A percentile compares a stretch with the other conserved stretches of the same genome.
These are phyloP conservation scores for Trichoderma erinaceum DNA, from an alignment of 495 filamentous ascomycete genomes.

Conservation along the genomic window DNA sequence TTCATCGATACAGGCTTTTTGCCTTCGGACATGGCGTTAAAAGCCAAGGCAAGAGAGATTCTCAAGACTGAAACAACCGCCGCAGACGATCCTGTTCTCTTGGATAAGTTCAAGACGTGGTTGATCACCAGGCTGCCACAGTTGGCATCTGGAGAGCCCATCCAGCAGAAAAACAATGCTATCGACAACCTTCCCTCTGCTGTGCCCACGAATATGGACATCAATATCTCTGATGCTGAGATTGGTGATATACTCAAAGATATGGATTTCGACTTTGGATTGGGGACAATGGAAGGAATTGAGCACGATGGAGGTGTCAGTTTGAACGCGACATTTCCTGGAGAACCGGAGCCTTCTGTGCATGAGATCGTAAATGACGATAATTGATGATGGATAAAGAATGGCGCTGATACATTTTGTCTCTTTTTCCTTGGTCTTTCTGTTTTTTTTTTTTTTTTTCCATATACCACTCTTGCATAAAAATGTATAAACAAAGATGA, in stretches of 20 bases:
- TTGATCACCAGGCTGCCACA: slow-evolving; percentile 25
- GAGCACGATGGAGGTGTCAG: slow-evolving; percentile 16
- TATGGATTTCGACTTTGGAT: slow-evolving; percentile 32
- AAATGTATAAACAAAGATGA: neutral
- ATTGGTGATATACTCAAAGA: slow-evolving; percentile 34
- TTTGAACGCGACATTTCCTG: neutral
- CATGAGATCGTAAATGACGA: no score
- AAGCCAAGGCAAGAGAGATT: slow-evolving; percentile 38
- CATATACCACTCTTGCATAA: neutral
- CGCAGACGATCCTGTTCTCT: slow-evolving; percentile 42
- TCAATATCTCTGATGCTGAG: slow-evolving; percentile 32
- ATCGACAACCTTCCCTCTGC: slow-evolving; percentile 14
- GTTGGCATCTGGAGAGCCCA: slow-evolving; percentile 15
- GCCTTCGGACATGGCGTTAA: slow-evolving; percentile 37
- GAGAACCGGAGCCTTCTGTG: neutral
- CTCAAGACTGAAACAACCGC: slow-evolving; percentile 34
- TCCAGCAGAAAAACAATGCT: slow-evolving; percentile 14
- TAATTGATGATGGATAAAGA: neutral
- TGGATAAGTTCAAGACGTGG: slow-evolving; percentile 42
- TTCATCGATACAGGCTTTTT: slow-evolving; percentile 23
- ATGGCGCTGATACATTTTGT: neutral
- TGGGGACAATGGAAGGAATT: slow-evolving; percentile 4
- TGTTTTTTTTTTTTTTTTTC: neutral
- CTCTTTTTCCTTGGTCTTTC: neutral
- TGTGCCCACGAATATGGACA: slow-evolving; percentile 25